These are phyloP conservation scores for Artemisia annua DNA, from an alignment of 129 eudicot species.

Conservation along the genomic window DNA sequence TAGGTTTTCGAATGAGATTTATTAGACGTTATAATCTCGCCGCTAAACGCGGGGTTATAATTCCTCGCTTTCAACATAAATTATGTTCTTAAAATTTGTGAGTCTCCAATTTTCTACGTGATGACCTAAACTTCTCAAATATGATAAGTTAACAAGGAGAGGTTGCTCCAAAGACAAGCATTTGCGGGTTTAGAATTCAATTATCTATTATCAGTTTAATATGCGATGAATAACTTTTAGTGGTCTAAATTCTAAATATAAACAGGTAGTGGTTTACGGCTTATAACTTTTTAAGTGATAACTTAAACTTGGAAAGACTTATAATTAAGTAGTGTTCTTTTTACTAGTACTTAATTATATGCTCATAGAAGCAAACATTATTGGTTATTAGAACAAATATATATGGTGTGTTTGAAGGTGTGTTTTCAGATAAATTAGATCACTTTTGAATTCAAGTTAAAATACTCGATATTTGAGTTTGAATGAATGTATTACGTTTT, in stretches of 20 bases:
- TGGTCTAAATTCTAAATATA: conserved; percentile 11
- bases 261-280: conserved; percentile 15
- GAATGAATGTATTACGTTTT: too few relatives aligned
- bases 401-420: neutral
- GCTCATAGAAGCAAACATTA: neutral
- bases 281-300: neutral
- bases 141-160: conserved; percentile 6
- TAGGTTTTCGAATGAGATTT: too few relatives aligned
- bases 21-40: too few relatives aligned
- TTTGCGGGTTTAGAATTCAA: conserved; percentile 1
- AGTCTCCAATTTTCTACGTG: neutral
- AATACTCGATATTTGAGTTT: too few relatives aligned
- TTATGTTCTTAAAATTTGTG: neutral
- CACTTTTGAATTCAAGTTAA: too few relatives aligned
- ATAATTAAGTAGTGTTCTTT: neutral
- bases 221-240: conserved; percentile 10
- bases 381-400: neutral
- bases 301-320: neutral
- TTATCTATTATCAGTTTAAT: conserved; percentile 2
- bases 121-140: neutral
- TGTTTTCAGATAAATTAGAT: neutral
- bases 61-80: neutral
- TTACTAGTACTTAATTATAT: neutral
- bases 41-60: too few relatives aligned
- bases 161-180: conserved; percentile 23